A percentile compares a stretch with the other conserved stretches of the same genome.
phyloP scores from a whole-genome alignment of 345 rosid genomes.

The Isatis tinctoria region DNA sequence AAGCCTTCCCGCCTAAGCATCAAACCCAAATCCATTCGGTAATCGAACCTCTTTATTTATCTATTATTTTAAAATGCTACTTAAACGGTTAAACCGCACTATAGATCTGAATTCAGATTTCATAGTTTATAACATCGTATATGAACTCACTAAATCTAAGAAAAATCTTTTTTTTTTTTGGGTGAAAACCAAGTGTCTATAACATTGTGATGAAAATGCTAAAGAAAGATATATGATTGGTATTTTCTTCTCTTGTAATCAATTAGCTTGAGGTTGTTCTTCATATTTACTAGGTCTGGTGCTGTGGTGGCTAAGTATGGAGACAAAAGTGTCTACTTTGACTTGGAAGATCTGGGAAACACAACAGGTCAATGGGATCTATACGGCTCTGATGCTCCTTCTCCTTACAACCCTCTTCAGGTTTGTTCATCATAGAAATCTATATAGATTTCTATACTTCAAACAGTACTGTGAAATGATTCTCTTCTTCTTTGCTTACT shows the following conservation, averaged over 20 bases:
- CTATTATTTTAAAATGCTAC: background rate
- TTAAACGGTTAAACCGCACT: background rate
- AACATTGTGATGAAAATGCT: background rate
- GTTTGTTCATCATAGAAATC: constrained; percentile 25
- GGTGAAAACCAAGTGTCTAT: background rate
- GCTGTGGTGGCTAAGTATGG: constrained; percentile 89
- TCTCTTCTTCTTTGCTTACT: background rate
- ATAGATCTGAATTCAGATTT: background rate
- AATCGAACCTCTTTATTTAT: background rate
- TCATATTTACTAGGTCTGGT: constrained; percentile 34
- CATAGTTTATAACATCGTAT: background rate
- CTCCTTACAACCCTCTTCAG: constrained; percentile 97
- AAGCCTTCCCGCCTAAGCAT: constrained; percentile 56
- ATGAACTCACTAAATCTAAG: background rate
- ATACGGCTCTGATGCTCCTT: constrained; percentile 99
- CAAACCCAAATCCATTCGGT: constrained; percentile 55
- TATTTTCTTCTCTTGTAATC: background rate
- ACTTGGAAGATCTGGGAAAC: constrained; percentile 93
- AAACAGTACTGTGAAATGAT: background rate
- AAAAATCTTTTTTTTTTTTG: background rate
- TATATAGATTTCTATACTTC: background rate
- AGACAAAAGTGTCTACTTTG: constrained; percentile 93
- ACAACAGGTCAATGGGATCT: constrained; percentile 95
- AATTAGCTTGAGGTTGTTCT: constrained; percentile 12
- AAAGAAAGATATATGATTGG: background rate